A percentile compares a stretch with the other conserved stretches of the same genome.
phyloP scores from a whole-genome alignment of 441 rosid genomes.

The Melastoma candidum region DNA sequence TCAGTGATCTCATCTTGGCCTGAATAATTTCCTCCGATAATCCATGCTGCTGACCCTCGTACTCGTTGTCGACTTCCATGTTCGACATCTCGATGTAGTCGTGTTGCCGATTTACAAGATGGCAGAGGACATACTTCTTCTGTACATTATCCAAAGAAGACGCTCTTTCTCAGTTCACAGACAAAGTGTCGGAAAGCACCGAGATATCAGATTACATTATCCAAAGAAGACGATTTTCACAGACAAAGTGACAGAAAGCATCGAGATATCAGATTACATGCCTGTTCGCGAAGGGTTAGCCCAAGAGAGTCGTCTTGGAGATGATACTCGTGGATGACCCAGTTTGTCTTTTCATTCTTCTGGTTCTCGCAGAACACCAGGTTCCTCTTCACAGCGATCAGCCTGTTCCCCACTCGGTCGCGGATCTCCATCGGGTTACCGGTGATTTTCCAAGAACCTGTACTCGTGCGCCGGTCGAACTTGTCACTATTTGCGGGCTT shows the following conservation, averaged over 20 bases:
- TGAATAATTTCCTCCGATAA: no score
- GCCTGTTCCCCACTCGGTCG: not conserved
- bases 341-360: not conserved
- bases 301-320: not conserved
- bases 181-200: no score
- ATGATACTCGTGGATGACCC: conserved; percentile 14
- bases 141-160: not conserved
- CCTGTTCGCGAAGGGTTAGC: conserved; percentile 2
- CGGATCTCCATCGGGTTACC: not conserved
- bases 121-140: conserved; percentile 5
- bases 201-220: no score
- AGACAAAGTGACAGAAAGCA: not conserved
- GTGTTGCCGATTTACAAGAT: not conserved
- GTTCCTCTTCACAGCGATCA: conserved; percentile 1
- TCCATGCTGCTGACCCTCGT: no score
- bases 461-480: not conserved
- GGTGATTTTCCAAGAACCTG: conserved; percentile 7
- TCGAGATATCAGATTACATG: not conserved
- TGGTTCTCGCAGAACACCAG: conserved; percentile 1
- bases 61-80: not conserved
- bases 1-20: no score
- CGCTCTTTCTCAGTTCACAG: no score
- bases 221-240: not conserved
- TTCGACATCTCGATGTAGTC: not conserved
- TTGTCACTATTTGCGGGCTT: not conserved